Evolutionary conservation across 257 asterid genomes (phyloP).

Genomic region (Paulownia fortunei): DNA sequence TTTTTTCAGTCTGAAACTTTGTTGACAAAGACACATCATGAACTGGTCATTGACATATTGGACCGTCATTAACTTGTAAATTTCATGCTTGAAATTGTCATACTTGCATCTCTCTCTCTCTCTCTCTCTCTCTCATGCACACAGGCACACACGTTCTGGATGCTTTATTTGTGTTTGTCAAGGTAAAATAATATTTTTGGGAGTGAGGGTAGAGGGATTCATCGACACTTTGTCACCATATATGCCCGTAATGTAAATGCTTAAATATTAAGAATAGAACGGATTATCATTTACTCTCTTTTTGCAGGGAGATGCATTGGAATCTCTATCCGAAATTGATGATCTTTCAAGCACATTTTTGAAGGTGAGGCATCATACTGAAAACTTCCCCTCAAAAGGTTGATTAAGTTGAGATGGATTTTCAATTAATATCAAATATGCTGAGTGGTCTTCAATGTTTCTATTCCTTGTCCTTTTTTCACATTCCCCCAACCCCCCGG

Average conservation of each 20-base stretch:
- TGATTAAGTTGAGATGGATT: neutral
- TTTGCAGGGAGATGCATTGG: constrained; percentile 63
- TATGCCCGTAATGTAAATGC: neutral
- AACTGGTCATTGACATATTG: neutral
- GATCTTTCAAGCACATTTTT: constrained; percentile 75
- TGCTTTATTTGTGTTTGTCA: neutral
- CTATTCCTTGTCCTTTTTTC: neutral
- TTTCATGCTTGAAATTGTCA: neutral
- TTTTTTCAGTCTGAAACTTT: neutral
- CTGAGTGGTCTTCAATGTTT: neutral
- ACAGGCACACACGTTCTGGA: neutral
- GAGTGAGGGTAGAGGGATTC: neutral
- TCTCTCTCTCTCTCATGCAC: neutral
- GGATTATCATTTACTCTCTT: neutral
- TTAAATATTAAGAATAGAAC: neutral
- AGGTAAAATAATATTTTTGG: neutral
- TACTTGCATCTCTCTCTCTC: neutral
- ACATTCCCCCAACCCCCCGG: neutral
- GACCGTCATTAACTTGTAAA: neutral
- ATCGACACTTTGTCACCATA: neutral
- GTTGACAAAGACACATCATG: neutral
- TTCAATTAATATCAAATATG: neutral
- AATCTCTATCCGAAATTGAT: constrained; percentile 64
- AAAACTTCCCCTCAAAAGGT: neutral
- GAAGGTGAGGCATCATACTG: constrained; percentile 54